Evolutionary conservation across 257 asterid species (phyloP), one percentile per base, ranked within the genome.

Genomic region (Solanum appendiculatum): DNA sequence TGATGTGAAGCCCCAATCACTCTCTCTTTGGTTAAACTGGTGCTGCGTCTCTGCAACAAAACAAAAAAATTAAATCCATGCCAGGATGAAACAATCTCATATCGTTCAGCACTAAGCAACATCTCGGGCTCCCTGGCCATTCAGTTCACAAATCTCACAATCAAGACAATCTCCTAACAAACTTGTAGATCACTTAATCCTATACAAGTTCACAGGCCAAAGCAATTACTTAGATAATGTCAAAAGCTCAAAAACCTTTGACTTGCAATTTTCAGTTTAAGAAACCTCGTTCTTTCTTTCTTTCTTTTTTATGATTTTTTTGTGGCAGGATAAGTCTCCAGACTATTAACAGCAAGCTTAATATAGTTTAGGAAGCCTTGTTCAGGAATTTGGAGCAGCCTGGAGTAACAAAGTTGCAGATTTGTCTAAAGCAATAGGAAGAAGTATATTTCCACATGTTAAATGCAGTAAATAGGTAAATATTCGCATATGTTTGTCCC

Each of bases 1-100:
- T 87, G 98, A 93, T 31, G 98, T 95, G 92, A 95, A 97, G 84
- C 99, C 99, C 99, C 99, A 97, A 88, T 97, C 99, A 89, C 99
- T 94, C 93, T 95, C 98, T 92, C 98, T 93, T 89, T 94, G 97
- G 88, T 94, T 96, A 93, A 97, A 97, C 91, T 94, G 98, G 91
- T 97, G 99, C 74, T 97, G 98, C 25, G 99, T 93, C 88, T 97
- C 99, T 97, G 97, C 90, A 89, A 33, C 81, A 66, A 87, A 72
- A 86, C 23, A 87, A 88, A 75, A 54, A 82, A 31, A 42, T 31
- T 16, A 74, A 69, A 18, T 81, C 12, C 29, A 81, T 81, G 66
- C 68, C 85, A 48, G 68, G 31, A 29, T 46, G 66, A 80, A 29
- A 18, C 27, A 78, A 78, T 18, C 68, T n/a, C 63, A 78, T 15